A percentile compares a stretch with the other conserved stretches of the same genome.
phyloP scores from a whole-genome alignment of 768 basidiomycete species.

The Suillus subalutaceus region DNA sequence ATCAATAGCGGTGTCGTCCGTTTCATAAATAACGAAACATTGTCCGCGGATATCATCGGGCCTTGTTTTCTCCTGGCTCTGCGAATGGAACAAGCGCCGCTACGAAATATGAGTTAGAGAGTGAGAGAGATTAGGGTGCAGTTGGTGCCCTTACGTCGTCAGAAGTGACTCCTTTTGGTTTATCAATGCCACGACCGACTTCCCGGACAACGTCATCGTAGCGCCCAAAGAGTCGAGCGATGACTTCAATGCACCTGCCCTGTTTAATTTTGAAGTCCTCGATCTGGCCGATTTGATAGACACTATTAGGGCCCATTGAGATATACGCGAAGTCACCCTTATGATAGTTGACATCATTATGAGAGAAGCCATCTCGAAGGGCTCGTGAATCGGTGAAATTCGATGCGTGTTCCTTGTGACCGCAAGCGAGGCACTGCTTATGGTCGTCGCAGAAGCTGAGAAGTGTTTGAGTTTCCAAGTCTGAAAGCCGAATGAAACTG shows the following conservation, averaged over 20 bases:
- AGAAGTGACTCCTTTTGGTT: slow-evolving; percentile 24
- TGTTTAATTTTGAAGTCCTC: slow-evolving; percentile 36
- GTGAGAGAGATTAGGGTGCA: slow-evolving; percentile 1
- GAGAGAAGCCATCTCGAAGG: slow-evolving; percentile 40
- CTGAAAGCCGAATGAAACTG: slow-evolving; percentile 49
- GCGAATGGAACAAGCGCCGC: slow-evolving; percentile 46
- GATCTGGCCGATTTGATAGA: slow-evolving; percentile 61
- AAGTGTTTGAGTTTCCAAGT: slow-evolving; percentile 31
- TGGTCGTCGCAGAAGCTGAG: slow-evolving; percentile 34
- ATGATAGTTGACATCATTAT: slow-evolving; percentile 55
- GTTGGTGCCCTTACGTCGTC: slow-evolving; percentile 44
- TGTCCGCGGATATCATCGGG: slow-evolving; percentile 52
- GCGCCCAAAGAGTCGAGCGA: slow-evolving; percentile 49
- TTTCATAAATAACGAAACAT: slow-evolving; percentile 50
- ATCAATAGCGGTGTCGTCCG: slow-evolving; percentile 32
- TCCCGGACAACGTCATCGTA: slow-evolving; percentile 42
- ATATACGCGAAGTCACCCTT: slow-evolving; percentile 64
- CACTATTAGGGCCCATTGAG: slow-evolving; percentile 30
- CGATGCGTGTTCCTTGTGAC: slow-evolving; percentile 33
- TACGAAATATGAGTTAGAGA: slow-evolving; percentile 20
- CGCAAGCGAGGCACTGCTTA: slow-evolving; percentile 56
- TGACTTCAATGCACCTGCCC: slow-evolving; percentile 27
- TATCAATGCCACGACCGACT: slow-evolving; percentile 18
- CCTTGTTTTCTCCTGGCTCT: slow-evolving; percentile 27
- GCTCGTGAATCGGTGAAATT: slow-evolving; percentile 26